A percentile compares a stretch with the other conserved stretches of the same genome.
Conservation (phyloP, 129 eudicot genomes). For the Pittosporum tobira region DNA sequence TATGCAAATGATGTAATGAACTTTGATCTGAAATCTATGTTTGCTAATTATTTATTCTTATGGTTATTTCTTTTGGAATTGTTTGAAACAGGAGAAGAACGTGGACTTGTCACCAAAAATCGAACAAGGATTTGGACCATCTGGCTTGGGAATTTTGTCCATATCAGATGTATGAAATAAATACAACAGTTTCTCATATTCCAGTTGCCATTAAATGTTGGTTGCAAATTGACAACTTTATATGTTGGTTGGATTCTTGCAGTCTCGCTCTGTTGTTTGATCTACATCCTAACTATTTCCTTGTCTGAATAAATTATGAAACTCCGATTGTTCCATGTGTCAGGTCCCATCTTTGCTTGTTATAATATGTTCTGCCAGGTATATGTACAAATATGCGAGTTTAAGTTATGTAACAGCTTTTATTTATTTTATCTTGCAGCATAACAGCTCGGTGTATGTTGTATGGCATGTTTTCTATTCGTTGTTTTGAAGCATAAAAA, state of each 20-base stretch:
- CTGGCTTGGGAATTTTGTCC: constrained; percentile 78
- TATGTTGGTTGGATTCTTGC: no score
- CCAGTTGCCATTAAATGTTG: background rate
- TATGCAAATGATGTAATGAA: background rate
- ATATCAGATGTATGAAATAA: constrained; percentile 50
- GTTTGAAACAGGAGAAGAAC: constrained; percentile 47
- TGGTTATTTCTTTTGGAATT: constrained; percentile 2
- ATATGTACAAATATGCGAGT: background rate
- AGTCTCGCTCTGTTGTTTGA: background rate
- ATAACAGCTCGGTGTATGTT: no score
- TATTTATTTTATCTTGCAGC: no score
- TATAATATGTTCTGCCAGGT: background rate
- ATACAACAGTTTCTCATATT: background rate
- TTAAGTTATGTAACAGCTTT: no score
- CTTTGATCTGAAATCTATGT: background rate
- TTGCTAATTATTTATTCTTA: constrained; percentile 2
- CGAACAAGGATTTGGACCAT: constrained; percentile 84
- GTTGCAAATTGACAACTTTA: background rate
- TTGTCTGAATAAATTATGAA: background rate
- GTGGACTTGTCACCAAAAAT: constrained; percentile 59
- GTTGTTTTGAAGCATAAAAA: no score
- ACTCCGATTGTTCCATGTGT: no score
- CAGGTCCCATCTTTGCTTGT: no score
- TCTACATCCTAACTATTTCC: background rate
- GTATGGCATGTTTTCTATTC: no score